phyloP scores from a whole-genome alignment of 2,329 filamentous ascomycete species.

The Atkinsonella hypoxylon region DNA sequence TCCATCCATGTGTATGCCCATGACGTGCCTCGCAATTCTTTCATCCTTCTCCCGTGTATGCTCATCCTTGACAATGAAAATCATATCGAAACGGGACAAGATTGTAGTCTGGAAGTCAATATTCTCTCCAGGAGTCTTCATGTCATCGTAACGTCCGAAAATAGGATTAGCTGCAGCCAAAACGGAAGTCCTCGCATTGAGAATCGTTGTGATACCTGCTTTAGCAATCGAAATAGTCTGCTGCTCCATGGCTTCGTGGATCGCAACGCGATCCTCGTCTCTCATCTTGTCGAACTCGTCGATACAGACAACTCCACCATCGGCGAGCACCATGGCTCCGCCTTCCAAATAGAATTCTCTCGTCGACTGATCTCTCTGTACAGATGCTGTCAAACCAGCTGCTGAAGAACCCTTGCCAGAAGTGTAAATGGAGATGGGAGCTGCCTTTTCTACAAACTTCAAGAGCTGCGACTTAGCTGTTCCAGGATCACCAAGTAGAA shows the following conservation, averaged over 20 bases:
- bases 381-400: conserved; percentile 91
- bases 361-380: conserved; percentile 83
- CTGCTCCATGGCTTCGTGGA: conserved; percentile 99
- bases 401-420: conserved; percentile 97
- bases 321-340: conserved; percentile 94
- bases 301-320: conserved; percentile 94
- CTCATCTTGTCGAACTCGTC: conserved; percentile 99
- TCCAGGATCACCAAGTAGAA: conserved; percentile 92
- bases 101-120: conserved; percentile 99
- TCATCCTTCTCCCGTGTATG: conserved; percentile 85
- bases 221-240: conserved; percentile 99
- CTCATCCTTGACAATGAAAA: conserved; percentile 95
- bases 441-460: conserved; percentile 94
- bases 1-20: conserved; percentile 92
- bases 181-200: conserved; percentile 91
- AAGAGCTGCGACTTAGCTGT: conserved; percentile 95
- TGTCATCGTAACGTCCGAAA: conserved; percentile 94
- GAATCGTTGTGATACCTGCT: conserved; percentile 93
- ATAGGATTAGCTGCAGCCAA: conserved; percentile 94
- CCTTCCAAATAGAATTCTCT: conserved; percentile 97
- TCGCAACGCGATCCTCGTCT: conserved; percentile 93
- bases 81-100: conserved; percentile 97
- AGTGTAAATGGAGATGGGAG: conserved; percentile 95
- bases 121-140: conserved; percentile 95
- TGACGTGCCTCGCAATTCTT: conserved; percentile 90